Percentiles rank a stretch among this genome's conserved stretches.
Conservation (phyloP, 2,329 filamentous ascomycete species). For the Ophiostoma piceae region DNA sequence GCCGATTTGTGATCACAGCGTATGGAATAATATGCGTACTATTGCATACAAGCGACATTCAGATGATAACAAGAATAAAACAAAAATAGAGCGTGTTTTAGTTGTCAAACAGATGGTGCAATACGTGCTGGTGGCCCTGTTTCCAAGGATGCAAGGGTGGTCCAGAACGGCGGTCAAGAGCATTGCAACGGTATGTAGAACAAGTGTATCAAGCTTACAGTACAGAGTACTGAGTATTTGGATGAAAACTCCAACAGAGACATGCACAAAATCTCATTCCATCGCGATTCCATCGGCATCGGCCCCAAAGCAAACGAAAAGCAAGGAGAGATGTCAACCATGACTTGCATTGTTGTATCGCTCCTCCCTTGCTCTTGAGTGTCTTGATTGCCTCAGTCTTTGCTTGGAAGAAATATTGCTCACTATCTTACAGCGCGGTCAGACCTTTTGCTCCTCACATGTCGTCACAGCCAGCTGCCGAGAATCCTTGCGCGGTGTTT, state of each 20-base stretch:
- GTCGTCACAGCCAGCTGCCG: conserved; percentile 2
- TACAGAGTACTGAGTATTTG: too few species aligned
- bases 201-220: neutral
- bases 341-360: conserved; percentile 5
- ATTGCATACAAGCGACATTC: neutral
- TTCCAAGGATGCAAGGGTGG: conserved; percentile 12
- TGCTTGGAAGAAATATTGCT: too few species aligned
- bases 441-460: neutral
- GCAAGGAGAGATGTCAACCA: neutral
- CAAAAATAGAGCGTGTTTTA: neutral
- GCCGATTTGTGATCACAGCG: neutral
- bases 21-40: neutral
- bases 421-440: neutral
- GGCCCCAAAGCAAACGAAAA: neutral
- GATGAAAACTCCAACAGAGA: neutral
- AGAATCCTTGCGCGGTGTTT: conserved; percentile 13
- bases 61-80: neutral
- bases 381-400: neutral
- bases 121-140: neutral
- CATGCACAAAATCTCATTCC: neutral
- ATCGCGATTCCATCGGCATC: neutral
- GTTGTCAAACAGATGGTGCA: neutral
- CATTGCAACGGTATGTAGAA: conserved; percentile 11
- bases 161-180: conserved; percentile 12
- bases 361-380: neutral